Base-by-base conservation (phyloP, 2,329 filamentous ascomycete genomes). In the Iodosphaeria phyllophila region DNA sequence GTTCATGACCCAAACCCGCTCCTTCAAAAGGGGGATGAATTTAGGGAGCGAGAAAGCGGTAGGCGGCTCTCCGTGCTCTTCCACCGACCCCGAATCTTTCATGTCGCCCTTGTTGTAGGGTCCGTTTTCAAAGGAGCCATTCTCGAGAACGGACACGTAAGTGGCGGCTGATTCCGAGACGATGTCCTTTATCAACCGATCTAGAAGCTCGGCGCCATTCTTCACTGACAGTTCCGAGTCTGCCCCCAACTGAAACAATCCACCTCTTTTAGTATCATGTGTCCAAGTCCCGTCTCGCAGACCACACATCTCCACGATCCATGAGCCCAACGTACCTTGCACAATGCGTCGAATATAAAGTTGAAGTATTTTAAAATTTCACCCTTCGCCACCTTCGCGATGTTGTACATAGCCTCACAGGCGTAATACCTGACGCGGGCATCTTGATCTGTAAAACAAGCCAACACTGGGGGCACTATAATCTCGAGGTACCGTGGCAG, bases 331-430 rank as follows among this genome's bases (percentile, higher is more conserved):
- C 53, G 33, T 55, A 91, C 83, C 66, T 93, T 95, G 57, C 84
- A 92, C 27, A 98, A 58, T 13, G 89, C 83, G 54, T 98, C 89
- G 44, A 98, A 98, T 34, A 98, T 89, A 41, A 91, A 78, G 52
- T 98, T 98, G 52, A 98, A 98, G 58, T 92, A 98, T 20, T 91
- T 68, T 35, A 98, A 53, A 12, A 98, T 89, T 51, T 98, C 89
- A 18, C 91, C 89, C 52, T 98, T 98, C 31, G 86, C 89, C 23
- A 98, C 89, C 54, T 98, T 98, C 43, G 89, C 84, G 44, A 98
- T 98, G 51, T 98, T 98, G 56, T 98, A 98, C 89, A 98, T 98
- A 50, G 84, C 91, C 57, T 98, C 89, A 53, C 89, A 98, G 13
- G 89, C 89, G 53, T 98, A 98, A 50, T 98, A 98, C 35, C 89